Percentiles rank a stretch among this genome's conserved stretches.
Conservation (phyloP, 1,139 yeast genomes). For the Candida sp. region DNA sequence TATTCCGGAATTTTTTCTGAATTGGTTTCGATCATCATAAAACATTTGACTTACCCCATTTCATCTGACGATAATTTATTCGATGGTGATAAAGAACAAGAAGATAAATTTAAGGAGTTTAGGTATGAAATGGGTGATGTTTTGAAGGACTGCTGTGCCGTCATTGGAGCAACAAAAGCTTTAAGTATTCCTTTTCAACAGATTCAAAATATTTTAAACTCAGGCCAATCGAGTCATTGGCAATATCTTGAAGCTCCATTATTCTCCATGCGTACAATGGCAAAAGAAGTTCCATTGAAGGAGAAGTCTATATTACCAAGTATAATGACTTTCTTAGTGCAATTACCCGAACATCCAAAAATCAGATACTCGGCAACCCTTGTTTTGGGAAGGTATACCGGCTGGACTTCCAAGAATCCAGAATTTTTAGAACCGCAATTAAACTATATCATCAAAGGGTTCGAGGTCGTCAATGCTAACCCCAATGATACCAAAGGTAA, state of each 20-base stretch:
- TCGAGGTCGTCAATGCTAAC: conserved; percentile 35
- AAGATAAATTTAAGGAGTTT: conserved; percentile 90
- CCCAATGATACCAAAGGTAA: conserved; percentile 12
- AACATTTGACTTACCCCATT: conserved; percentile 74
- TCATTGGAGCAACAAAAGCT: conserved; percentile 74
- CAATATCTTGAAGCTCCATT: conserved; percentile 89
- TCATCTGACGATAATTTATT: conserved; percentile 40
- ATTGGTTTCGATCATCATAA: conserved; percentile 64
- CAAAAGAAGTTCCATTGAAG: conserved; percentile 73
- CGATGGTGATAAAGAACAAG: conserved; percentile 70
- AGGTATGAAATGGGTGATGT: conserved; percentile 98
- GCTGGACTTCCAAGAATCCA: conserved; percentile 90
- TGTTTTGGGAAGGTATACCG: conserved; percentile 91
- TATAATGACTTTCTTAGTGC: conserved; percentile 66
- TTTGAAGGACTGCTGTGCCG: conserved; percentile 89
- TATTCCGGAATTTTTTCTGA: conserved; percentile 61
- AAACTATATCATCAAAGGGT: conserved; percentile 80
- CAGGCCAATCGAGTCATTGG: conserved; percentile 51
- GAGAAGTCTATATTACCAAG: conserved; percentile 74
- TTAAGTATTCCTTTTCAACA: conserved; percentile 58
- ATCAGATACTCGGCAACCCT: conserved; percentile 90
- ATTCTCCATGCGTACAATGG: conserved; percentile 92
- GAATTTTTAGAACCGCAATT: conserved; percentile 79
- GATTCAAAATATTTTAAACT: conserved; percentile 39
- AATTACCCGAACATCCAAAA: conserved; percentile 82